Percentiles rank a stretch among this genome's conserved stretches.
phyloP scores from a whole-genome alignment of 495 filamentous ascomycete species.

The Aspergillus cristatus region DNA sequence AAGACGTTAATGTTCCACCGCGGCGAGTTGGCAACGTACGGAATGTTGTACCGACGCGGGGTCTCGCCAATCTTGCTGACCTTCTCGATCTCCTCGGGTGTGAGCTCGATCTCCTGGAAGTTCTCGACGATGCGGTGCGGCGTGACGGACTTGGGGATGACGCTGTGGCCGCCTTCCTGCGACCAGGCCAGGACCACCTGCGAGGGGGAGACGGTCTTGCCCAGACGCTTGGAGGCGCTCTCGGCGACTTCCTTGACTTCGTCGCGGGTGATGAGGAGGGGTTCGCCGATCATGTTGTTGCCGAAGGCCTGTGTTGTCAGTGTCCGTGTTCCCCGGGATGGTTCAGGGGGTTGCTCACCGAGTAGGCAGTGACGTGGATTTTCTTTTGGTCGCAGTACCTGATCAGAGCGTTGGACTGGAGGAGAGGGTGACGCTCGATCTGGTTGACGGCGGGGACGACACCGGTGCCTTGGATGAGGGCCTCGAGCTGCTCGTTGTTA shows the following conservation, averaged over 20 bases:
- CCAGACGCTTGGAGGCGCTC: constrained; percentile 29
- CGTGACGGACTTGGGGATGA: constrained; percentile 44
- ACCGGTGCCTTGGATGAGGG: constrained; percentile 39
- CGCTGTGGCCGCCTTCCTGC: constrained; percentile 37
- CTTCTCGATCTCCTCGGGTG: constrained; percentile 36
- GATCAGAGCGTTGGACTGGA: constrained; percentile 35
- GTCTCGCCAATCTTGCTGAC: constrained; percentile 31
- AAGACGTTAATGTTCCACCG: constrained; percentile 42
- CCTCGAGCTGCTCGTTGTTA: constrained; percentile 30
- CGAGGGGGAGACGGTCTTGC: constrained; percentile 27
- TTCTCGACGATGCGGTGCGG: constrained; percentile 37
- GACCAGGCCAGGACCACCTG: constrained; percentile 42
- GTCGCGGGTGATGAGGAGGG: constrained; percentile 35
- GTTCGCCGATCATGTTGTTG: constrained; percentile 36
- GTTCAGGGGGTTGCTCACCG: no score
- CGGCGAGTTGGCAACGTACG: constrained; percentile 35
- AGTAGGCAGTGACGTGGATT: constrained; percentile 43
- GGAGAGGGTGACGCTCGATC: constrained; percentile 43
- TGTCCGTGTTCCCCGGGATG: neutral
- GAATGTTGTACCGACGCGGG: constrained; percentile 40
- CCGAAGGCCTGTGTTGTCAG: constrained; percentile 30
- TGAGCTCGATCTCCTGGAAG: constrained; percentile 41
- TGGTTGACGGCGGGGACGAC: constrained; percentile 42
- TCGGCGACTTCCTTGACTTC: constrained; percentile 38
- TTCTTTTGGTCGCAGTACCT: constrained; percentile 36